Conservation (phyloP, 2,329 filamentous ascomycete genomes). For the Paracorniculantispora psalliotae region DNA sequence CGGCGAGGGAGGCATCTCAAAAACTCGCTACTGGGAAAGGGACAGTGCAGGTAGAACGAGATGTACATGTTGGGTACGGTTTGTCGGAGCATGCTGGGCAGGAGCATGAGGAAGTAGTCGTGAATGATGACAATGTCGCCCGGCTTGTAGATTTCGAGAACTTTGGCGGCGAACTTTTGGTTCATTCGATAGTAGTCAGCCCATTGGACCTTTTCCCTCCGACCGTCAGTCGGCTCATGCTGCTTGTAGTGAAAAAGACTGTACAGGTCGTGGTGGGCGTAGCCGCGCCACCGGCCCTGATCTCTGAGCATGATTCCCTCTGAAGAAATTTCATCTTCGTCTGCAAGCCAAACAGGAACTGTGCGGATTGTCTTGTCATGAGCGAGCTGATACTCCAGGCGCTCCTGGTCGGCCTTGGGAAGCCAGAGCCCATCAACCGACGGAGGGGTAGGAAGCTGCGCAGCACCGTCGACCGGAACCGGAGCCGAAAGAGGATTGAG, state of each 20-base stretch:
- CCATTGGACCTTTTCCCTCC: slow-evolving; percentile 78
- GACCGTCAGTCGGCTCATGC: slow-evolving; percentile 81
- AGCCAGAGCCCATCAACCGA: slow-evolving; percentile 66
- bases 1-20: slow-evolving; percentile 81
- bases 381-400: slow-evolving; percentile 69
- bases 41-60: slow-evolving; percentile 88
- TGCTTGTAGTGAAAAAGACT: slow-evolving; percentile 95
- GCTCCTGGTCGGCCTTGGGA: slow-evolving; percentile 61
- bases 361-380: slow-evolving; percentile 72
- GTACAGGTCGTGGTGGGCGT: slow-evolving; percentile 87
- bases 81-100: slow-evolving; percentile 84
- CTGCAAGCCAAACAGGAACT: slow-evolving; percentile 82
- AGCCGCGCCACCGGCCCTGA: slow-evolving; percentile 81
- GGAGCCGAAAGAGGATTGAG: slow-evolving; percentile 75
- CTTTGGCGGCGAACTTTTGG: slow-evolving; percentile 83
- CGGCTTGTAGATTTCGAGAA: slow-evolving; percentile 82
- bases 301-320: slow-evolving; percentile 73
- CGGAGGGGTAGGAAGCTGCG: slow-evolving; percentile 51
- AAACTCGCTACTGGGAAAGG: slow-evolving; percentile 95
- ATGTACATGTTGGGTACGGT: slow-evolving; percentile 85
- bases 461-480: slow-evolving; percentile 62
- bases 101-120: slow-evolving; percentile 87
- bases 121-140: slow-evolving; percentile 91
- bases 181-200: slow-evolving; percentile 92
- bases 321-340: slow-evolving; percentile 62